These are phyloP conservation scores for Lodderomyces parapsilosis DNA, from an alignment of 1,139 yeast genomes.

Conservation along the genomic window DNA sequence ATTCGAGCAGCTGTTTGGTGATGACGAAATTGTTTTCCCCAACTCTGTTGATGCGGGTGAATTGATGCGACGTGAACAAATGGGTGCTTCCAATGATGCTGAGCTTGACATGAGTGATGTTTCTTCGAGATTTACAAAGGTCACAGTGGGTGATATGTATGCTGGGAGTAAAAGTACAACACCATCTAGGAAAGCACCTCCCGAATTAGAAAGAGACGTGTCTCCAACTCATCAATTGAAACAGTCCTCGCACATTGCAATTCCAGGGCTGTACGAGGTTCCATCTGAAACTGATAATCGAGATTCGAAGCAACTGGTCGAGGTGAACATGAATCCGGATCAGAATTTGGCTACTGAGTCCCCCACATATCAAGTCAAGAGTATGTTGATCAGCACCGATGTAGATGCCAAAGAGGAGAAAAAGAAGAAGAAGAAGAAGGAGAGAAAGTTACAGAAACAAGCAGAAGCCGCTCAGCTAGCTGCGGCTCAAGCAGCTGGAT, in stretches of 20 bases:
- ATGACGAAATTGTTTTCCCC: slow-evolving; percentile 14
- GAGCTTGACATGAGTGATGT: slow-evolving; percentile 5
- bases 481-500: slow-evolving; percentile 19
- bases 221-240: neutral
- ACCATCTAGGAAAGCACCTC: slow-evolving; percentile 12
- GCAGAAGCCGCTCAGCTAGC: slow-evolving; percentile 28
- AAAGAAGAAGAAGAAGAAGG: slow-evolving; percentile 14
- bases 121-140: slow-evolving; percentile 12
- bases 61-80: slow-evolving; percentile 12
- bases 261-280: neutral
- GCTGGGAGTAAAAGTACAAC: slow-evolving; percentile 6
- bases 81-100: slow-evolving; percentile 7
- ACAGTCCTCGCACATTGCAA: neutral
- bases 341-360: neutral
- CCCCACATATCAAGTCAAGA: neutral
- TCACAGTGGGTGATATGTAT: slow-evolving; percentile 9
- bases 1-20: slow-evolving; percentile 14
- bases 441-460: slow-evolving; percentile 17
- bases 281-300: neutral
- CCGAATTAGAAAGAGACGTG: neutral
- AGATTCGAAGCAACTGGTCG: neutral
- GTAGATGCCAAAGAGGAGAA: slow-evolving; percentile 8
- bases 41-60: slow-evolving; percentile 9
- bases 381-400: neutral
- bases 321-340: neutral